phyloP scores from a whole-genome alignment of 768 basidiomycete species.

The Suillus variegatus region DNA sequence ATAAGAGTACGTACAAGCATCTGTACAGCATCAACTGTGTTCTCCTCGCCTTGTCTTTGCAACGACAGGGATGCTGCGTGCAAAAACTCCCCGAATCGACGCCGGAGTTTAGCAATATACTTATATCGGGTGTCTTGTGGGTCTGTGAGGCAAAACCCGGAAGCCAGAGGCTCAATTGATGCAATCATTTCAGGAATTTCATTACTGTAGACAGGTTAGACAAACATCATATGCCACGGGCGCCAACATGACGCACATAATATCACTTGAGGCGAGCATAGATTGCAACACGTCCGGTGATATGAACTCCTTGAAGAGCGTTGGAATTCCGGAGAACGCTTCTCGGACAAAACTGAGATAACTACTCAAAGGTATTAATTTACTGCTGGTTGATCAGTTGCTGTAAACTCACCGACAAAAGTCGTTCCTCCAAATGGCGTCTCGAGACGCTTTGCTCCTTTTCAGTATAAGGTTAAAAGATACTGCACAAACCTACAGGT shows the following conservation, averaged over 20 bases:
- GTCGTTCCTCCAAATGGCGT: conserved; percentile 79
- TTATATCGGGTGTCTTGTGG: conserved; percentile 63
- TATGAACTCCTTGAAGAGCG: conserved; percentile 56
- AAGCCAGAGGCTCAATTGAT: conserved; percentile 55
- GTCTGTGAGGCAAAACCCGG: conserved; percentile 70
- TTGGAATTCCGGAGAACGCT: conserved; percentile 74
- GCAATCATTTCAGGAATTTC: conserved; percentile 81
- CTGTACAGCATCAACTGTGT: conserved; percentile 79
- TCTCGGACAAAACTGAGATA: conserved; percentile 73
- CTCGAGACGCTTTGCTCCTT: conserved; percentile 36
- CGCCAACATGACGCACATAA: conserved; percentile 51
- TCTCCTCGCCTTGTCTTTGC: conserved; percentile 75
- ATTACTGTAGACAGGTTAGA: conserved; percentile 42
- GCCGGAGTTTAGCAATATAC: conserved; percentile 56
- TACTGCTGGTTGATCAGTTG: background rate
- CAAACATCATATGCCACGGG: background rate
- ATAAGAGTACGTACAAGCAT: conserved; percentile 19
- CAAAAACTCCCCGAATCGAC: conserved; percentile 68
- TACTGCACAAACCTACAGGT: conserved; percentile 39
- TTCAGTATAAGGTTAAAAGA: conserved; percentile 3
- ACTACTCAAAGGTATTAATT: conserved; percentile 32
- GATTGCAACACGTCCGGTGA: conserved; percentile 48
- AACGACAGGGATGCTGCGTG: conserved; percentile 69
- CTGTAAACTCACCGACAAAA: conserved; percentile 65
- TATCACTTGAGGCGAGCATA: conserved; percentile 57